Evolutionary conservation across 2,329 filamentous ascomycete genomes (phyloP).

Genomic region (Trichoderma pleuroti): DNA sequence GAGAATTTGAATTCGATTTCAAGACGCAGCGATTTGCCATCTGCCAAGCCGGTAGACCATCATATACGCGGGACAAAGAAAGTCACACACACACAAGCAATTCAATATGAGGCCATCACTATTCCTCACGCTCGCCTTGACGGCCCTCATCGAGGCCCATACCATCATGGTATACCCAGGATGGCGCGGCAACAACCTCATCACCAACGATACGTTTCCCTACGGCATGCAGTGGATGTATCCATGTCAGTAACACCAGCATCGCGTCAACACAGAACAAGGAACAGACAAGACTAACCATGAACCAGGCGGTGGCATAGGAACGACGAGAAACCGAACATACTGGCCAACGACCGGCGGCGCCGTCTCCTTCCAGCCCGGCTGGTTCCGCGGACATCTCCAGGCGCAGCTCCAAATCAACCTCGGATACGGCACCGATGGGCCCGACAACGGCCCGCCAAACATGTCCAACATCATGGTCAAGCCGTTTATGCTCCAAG

Average conservation of each 20-base stretch:
- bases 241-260: slow-evolving; percentile 64
- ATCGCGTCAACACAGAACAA: background rate
- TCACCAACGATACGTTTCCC: slow-evolving; percentile 73
- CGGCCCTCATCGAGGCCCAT: slow-evolving; percentile 60
- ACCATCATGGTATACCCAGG: slow-evolving; percentile 83
- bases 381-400: slow-evolving; percentile 89
- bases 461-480: slow-evolving; percentile 90
- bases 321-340: slow-evolving; percentile 74
- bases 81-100: background rate
- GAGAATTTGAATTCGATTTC: background rate
- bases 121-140: slow-evolving; percentile 41
- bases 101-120: slow-evolving; percentile 46
- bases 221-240: slow-evolving; percentile 96
- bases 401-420: slow-evolving; percentile 87
- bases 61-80: background rate
- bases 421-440: slow-evolving; percentile 73
- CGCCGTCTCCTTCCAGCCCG: slow-evolving; percentile 85
- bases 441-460: slow-evolving; percentile 59
- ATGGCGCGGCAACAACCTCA: slow-evolving; percentile 82
- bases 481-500: slow-evolving; percentile 74
- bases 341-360: slow-evolving; percentile 88
- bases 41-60: background rate
- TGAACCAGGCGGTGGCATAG: slow-evolving; percentile 74
- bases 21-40: background rate
- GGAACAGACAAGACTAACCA: background rate